Base-by-base conservation (phyloP, 177 flowering plant species). In the Tripterygium wilfordii region DNA sequence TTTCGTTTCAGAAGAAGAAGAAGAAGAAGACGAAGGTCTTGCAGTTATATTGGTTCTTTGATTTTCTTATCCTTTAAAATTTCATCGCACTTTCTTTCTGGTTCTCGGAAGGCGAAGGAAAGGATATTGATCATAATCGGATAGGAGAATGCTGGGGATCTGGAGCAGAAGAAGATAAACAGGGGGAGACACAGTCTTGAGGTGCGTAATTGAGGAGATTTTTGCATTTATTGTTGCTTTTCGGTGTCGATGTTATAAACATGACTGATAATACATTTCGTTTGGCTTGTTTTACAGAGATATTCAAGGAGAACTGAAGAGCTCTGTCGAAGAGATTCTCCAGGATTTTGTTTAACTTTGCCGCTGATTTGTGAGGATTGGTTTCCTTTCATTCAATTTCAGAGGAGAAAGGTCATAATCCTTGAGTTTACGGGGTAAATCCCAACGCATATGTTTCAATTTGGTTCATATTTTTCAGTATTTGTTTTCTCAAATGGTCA, bases 1-100 rank as follows among this genome's bases (percentile, higher is more conserved):
- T 72, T 72, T 69, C 75, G 66, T 48, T 63, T 39, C 27, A 49
- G 65, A 38, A 33, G 35, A 48, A 57, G n/a, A n/a, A n/a, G n/a
- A n/a, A n/a, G 53, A 26, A 56, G 35, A n/a, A n/a, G n/a, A n/a
- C n/a, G n/a, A n/a, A n/a, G n/a, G n/a, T n/a, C 44, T 22, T 37
- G 26, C 56, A 37, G 43, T 21, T n/a, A 10, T 14, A 10, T n/a
- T 39, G 47, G 27, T 48, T 33, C 16, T 12, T 16, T 9, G 37
- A 21, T 48, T 22, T 53, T 31, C 42, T 18, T 40, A 42, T 33
- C 16, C 36, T 35, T 54, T 26, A 17, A 14, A 40, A 29, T 39
- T 50, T 29, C 42, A 26, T 27, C 37, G 32, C 29, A 16, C 33
- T 36, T 51, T 54, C 51, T 58, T 27, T 57, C 26, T 12, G 15